Evolutionary conservation across 768 basidiomycete genomes (phyloP).

Genomic region (Melanogaster broomeanus): DNA sequence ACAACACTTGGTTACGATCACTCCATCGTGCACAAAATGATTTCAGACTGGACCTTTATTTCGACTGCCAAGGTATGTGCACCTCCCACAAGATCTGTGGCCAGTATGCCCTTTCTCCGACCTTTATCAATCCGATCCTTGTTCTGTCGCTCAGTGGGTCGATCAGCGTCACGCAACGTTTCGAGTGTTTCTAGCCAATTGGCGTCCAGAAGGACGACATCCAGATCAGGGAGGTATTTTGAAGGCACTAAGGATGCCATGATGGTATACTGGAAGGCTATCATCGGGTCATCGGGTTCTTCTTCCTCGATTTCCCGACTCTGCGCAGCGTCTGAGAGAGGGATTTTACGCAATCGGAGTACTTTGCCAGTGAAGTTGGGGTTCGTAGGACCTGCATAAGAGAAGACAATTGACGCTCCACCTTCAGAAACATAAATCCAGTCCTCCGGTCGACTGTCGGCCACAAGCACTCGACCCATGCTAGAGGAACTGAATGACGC

Average conservation of each 20-base stretch:
- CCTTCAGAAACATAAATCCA: constrained; percentile 94
- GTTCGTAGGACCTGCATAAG: constrained; percentile 63
- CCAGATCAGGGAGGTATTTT: constrained; percentile 58
- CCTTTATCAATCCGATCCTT: constrained; percentile 61
- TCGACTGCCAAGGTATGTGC: constrained; percentile 69
- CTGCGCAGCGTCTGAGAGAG: constrained; percentile 14
- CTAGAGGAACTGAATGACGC: no score
- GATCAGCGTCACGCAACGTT: constrained; percentile 41
- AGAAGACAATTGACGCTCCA: constrained; percentile 88
- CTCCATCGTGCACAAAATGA: not conserved
- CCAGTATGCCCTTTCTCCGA: constrained; percentile 63
- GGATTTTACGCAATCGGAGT: constrained; percentile 73
- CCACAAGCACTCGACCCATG: constrained; percentile 19
- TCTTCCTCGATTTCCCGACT: constrained; percentile 31
- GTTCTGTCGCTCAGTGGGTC: constrained; percentile 58
- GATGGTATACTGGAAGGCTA: constrained; percentile 63
- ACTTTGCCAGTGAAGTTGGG: constrained; percentile 61
- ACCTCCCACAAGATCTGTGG: constrained; percentile 77
- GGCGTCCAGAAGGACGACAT: constrained; percentile 44
- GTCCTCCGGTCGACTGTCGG: constrained; percentile 41
- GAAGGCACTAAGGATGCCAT: constrained; percentile 66
- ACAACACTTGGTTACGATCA: constrained; percentile 1
- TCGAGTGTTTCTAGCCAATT: constrained; percentile 65
- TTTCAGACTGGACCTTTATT: constrained; percentile 70
- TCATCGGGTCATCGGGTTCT: constrained; percentile 40